Evolutionary conservation across 2,329 filamentous ascomycete species (phyloP).

Genomic region (Pyricularia pennisetigena): DNA sequence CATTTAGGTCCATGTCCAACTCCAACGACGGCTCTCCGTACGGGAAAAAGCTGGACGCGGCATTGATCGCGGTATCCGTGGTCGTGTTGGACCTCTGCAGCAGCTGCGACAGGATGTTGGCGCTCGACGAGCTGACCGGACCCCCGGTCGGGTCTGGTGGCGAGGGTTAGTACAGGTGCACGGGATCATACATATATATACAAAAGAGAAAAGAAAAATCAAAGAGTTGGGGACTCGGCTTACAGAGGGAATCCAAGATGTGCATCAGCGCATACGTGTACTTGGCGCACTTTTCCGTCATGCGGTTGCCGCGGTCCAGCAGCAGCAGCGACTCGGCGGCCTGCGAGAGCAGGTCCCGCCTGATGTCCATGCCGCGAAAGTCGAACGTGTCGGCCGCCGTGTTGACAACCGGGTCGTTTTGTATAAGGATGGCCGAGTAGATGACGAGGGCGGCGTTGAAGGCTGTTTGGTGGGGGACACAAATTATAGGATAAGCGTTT

Average conservation of each 20-base stretch:
- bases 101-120: not conserved
- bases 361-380: not conserved
- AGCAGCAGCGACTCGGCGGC: not conserved
- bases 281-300: conserved; percentile 2
- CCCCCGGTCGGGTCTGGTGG: not conserved
- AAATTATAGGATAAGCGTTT: not conserved
- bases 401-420: not conserved
- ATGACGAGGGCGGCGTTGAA: conserved; percentile 13
- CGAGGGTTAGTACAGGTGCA: not conserved
- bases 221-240: not conserved
- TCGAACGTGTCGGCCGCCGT: not conserved
- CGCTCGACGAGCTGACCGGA: not conserved
- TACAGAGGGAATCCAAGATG: not conserved
- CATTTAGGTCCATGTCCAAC: not conserved
- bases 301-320: not conserved
- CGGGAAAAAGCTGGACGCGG: not conserved
- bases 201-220: not conserved
- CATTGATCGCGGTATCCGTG: not conserved
- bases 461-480: conserved; percentile 5
- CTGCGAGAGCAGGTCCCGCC: not conserved
- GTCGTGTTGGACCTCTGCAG: not conserved
- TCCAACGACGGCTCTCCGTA: not conserved
- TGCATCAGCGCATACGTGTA: not conserved
- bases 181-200: too few relatives aligned
- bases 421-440: not conserved